A percentile compares a stretch with the other conserved stretches of the same genome.
phyloP scores from a whole-genome alignment of 305 asterid species.

The Galium porrigens region DNA sequence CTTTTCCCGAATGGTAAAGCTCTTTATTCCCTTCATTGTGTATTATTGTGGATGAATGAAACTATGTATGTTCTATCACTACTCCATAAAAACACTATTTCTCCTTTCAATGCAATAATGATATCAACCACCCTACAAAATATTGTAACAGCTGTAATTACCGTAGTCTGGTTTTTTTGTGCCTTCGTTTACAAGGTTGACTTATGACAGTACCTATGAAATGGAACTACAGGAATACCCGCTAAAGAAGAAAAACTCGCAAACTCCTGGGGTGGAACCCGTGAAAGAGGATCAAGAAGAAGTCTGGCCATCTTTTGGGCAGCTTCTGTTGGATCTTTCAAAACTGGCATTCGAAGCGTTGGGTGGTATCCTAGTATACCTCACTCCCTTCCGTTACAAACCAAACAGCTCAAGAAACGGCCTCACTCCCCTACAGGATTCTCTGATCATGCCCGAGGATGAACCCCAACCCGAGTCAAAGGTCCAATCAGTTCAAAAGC shows the following conservation, averaged over 20 bases:
- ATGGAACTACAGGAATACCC: conserved; percentile 28
- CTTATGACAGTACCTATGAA: conserved; percentile 18
- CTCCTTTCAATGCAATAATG: not conserved
- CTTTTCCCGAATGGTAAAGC: conserved; percentile 39
- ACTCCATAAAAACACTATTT: not conserved
- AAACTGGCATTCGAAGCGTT: conserved; percentile 49
- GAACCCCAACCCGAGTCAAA: conserved; percentile 45
- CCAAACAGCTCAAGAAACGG: conserved; percentile 27
- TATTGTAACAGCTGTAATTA: not conserved
- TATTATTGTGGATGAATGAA: not conserved
- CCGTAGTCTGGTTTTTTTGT: not conserved
- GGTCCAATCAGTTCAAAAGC: conserved; percentile 39
- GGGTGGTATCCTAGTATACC: conserved; percentile 30
- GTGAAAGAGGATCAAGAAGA: conserved; percentile 52
- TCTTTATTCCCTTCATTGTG: conserved; percentile 13
- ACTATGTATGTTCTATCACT: not conserved
- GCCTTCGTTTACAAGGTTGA: not conserved
- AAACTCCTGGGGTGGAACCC: conserved; percentile 24
- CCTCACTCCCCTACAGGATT: conserved; percentile 71
- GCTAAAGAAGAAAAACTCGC: conserved; percentile 30
- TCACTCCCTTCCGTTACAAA: conserved; percentile 30
- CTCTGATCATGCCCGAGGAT: conserved; percentile 73
- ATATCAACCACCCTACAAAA: not conserved
- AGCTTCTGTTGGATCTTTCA: conserved; percentile 52
- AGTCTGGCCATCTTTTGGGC: conserved; percentile 83